Percentiles rank a stretch among this genome's conserved stretches.
Conservation (phyloP, 2,329 filamentous ascomycete genomes). For the Ophiocordyceps australis region DNA sequence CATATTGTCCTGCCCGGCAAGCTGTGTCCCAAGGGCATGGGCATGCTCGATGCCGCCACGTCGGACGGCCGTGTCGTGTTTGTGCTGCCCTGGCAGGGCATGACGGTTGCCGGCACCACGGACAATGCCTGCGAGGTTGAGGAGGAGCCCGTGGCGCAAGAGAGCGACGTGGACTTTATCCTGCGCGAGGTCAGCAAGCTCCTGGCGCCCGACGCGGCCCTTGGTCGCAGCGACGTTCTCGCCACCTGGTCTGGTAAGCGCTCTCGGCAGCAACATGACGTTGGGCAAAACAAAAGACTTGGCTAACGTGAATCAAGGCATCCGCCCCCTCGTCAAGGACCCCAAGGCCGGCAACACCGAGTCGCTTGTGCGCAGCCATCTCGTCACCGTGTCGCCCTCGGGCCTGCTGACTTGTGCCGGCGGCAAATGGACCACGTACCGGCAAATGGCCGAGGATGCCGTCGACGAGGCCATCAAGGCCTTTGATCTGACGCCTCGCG, state of each 20-base stretch:
- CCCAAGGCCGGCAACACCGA: conserved; percentile 69
- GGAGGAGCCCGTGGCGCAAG: conserved; percentile 51
- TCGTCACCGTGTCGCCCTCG: conserved; percentile 56
- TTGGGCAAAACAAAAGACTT: too few species aligned
- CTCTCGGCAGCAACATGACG: too few species aligned
- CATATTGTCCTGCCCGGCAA: conserved; percentile 68
- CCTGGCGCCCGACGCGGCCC: conserved; percentile 55
- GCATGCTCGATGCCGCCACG: conserved; percentile 62
- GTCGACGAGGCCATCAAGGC: conserved; percentile 59
- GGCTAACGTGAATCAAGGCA: too few species aligned
- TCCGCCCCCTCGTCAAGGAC: conserved; percentile 65
- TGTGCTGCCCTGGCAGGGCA: conserved; percentile 74
- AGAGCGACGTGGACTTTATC: conserved; percentile 71
- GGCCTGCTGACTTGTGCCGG: conserved; percentile 67
- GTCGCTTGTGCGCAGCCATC: conserved; percentile 66
- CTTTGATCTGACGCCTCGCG: conserved; percentile 38
- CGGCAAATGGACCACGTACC: conserved; percentile 80
- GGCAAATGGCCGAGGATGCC: conserved; percentile 74
- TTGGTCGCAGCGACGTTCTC: conserved; percentile 57
- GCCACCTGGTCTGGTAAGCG: conserved; percentile 60
- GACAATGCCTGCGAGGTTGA: conserved; percentile 55
- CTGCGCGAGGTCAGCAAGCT: conserved; percentile 62
- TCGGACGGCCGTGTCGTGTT: conserved; percentile 80
- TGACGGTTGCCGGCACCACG: conserved; percentile 71
- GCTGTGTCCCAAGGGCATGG: conserved; percentile 65